Base-by-base conservation (phyloP, 306 rosid species). In the Astragalus glycyphyllos region DNA sequence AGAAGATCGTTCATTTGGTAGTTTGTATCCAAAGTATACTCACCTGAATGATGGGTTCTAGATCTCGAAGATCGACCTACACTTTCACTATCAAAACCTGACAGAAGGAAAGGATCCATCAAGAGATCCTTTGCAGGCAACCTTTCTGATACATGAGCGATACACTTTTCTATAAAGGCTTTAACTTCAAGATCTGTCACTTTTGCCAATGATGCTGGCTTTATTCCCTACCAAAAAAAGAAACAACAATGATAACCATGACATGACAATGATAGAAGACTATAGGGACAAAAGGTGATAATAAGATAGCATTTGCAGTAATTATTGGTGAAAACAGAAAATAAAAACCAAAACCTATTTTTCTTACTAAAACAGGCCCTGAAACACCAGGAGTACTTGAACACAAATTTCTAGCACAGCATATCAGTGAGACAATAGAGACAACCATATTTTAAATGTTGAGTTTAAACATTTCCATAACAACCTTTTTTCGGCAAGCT, bases 161-260 rank as follows among this genome's bases (percentile, higher is more conserved):
- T 86, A 81, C 99, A 95, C 77, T 91, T 95, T 69, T 86, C 96
- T 17, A 95, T 88, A 76, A 95, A 91, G 72, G 88, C 84, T 80
- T 41, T 91, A 60, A 95, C 88, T 68, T 78, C 77, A 50, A 81
- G 83, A 79, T 95, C 80, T 45, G 78, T 71, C 32, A 95, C 97
- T 83, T 87, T 95, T 38, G 87, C 90, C 82, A 95, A 69, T 34
- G 97, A 95, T 29, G 96, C 96, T 29, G 97, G 97, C 82, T 89
- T 95, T 76, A 84, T 81, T 74, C 99, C 99, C 99, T 95, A 69
- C 83, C 79, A 87, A 75, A 47, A 51, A 73, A 77, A 42, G 66
- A 72, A 81, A 72, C 34, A 72, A 29, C 32, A 68, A 53, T 23
- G 9, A 65, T 20, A 20, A 20, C 23, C 23, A 72, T 49, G 51